Base-by-base conservation (phyloP, 495 filamentous ascomycete genomes). In the Neurospora sp. region DNA sequence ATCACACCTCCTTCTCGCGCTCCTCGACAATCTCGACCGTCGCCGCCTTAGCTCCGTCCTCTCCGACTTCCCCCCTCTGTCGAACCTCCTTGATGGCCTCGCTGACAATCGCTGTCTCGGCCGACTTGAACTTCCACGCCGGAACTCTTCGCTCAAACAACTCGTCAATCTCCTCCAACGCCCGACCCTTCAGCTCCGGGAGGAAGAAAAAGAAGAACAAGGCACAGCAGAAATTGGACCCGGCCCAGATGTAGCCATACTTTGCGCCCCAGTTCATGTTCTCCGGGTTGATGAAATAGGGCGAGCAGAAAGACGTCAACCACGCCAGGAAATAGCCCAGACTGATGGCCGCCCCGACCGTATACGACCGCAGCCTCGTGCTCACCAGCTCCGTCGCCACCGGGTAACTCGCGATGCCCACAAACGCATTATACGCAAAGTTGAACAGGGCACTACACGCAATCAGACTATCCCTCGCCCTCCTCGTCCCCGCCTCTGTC, bases 91-190 rank as follows among this genome's bases (percentile, higher is more conserved):
- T 80, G 38, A 82, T 39, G 23, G 81, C 82, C 31, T 82, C 78
- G n/a, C 79, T 75, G 23, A 76, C 75, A 62, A 81, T 82, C 5
- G 74, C 77, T 0, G 82, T 84, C 54, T 78, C 74, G 0, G 77
- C 80, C 5, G 72, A 76, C 75, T 80, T 83, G 74, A 85, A 84
- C 69, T 84, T 82, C 48, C 81, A 78, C 16, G 83, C 79, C 16
- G 80, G 74, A 1, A 84, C 79, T 9, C 77, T 76, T 3, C 78
- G 79, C 23, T 76, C 76, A 72, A 86, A 84, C 23, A 84, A 72
- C 72, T 84, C 83, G 72, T 90, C 88, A 79, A 90, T 91, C 72
- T 90, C 87, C 73, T 88, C 87, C 11, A 91, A 82, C 0, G 86
- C 88, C 18, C 86, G 83, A 0, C 89, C 89, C 72, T 87, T 89